Base-by-base conservation (phyloP, 495 filamentous ascomycete genomes). In the Amorphotheca resinae region DNA sequence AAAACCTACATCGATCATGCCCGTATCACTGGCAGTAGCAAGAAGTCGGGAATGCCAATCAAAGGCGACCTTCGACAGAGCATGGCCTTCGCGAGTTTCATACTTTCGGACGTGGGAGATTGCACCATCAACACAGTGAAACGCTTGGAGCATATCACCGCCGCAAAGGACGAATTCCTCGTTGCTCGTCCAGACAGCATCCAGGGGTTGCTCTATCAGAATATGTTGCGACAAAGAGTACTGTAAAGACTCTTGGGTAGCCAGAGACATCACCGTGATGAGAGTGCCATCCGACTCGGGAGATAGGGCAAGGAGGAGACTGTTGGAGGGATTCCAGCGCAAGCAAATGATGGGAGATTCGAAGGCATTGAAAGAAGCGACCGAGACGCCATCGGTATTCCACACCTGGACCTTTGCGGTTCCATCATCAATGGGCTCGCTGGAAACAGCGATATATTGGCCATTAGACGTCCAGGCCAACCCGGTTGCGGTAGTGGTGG, bases 401-500 rank as follows among this genome's bases (percentile, higher is more conserved):
- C 82, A 86, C 59, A 87, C 73, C 45, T 72, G 74, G 22, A 86
- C 74, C 16, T 75, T 69, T 12, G 48, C 45, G 9, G 79, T 78
- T 40, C 74, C 70, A 44, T 66, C 65, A 22, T 78, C 74, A 18
- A 62, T 61, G 22, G 44, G 44, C 38, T 79, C 80, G 33, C 77
- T 79, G 22, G 80, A 80, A 17, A 87, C 65, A 15, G 84, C 84
- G 39, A 93, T 66, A 34, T 72, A 63, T 12, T 70, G 58, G 12
- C 85, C 85, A 30, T 72, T 61, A 8, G 66, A 68, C 48, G 79
- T 79, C 85, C 85, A 93, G 16, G 80, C 74, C 50, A 88, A 71
- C 12, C 78, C 73, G 12, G 71, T 76, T 21, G 76, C 69, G 1
- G 67, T 66, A 9, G 65, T 61, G 25, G 61, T 63, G 15, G 58